Percentiles rank a stretch among this genome's conserved stretches.
These are phyloP conservation scores for Hypoxylon sp. DNA, from an alignment of 2,329 filamentous ascomycete species.

Conservation along the genomic window DNA sequence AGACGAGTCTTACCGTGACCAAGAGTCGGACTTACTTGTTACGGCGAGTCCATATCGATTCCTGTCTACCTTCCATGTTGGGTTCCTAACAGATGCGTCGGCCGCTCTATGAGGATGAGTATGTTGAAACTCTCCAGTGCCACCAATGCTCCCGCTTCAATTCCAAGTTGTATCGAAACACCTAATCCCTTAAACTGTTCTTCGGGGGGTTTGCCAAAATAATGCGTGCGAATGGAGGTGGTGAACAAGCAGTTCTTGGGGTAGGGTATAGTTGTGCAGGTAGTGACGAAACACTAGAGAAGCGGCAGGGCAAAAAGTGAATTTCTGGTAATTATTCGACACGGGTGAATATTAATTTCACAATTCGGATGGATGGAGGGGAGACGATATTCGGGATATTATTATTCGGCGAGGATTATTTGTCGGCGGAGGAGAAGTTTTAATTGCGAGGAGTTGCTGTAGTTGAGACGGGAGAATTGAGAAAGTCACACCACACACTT, in stretches of 20 bases:
- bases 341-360: constrained; percentile 23
- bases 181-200: constrained; percentile 11
- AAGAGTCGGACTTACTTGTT: constrained; percentile 75
- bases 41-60: constrained; percentile 80
- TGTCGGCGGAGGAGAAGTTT: constrained; percentile 8
- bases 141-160: constrained; percentile 33
- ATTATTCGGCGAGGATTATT: constrained; percentile 16
- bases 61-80: constrained; percentile 68
- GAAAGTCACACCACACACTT: constrained; percentile 43
- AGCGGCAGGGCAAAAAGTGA: constrained; percentile 13
- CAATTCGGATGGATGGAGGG: constrained; percentile 5
- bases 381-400: constrained; percentile 16
- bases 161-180: constrained; percentile 26
- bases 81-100: constrained; percentile 32
- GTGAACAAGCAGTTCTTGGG: constrained; percentile 3
- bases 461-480: constrained; percentile 30
- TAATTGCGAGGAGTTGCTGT: constrained; percentile 21
- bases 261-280: constrained; percentile 7
- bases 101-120: constrained; percentile 41
- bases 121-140: constrained; percentile 41
- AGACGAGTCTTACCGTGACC: constrained; percentile 6
- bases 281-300: constrained; percentile 20
- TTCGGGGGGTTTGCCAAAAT: constrained; percentile 11
- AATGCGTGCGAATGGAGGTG: constrained; percentile 18
- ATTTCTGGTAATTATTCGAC: constrained; percentile 15